Conservation (phyloP, 164 flowering plant genomes). For the Magnolia kwangsiensis region DNA sequence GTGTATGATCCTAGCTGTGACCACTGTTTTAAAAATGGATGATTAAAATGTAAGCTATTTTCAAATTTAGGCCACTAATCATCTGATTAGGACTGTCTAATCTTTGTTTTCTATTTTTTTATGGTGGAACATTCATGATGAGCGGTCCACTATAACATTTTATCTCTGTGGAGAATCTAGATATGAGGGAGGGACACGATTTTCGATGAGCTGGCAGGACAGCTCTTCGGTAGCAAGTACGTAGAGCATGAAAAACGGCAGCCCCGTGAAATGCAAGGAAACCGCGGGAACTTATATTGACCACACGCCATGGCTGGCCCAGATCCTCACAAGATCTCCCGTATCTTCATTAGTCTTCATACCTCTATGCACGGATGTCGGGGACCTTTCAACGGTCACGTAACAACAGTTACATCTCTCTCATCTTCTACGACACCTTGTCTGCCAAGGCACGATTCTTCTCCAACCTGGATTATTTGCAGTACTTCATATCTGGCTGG, state of each 20-base stretch:
- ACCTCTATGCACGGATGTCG: background rate
- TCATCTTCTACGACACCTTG: background rate
- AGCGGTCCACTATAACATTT: too few relatives aligned
- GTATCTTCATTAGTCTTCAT: background rate
- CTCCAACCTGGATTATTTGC: background rate
- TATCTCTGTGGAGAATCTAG: too few relatives aligned
- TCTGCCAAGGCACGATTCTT: background rate
- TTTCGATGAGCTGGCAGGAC: too few relatives aligned
- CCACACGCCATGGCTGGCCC: constrained; percentile 1
- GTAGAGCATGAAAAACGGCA: background rate
- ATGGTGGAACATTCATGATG: too few relatives aligned
- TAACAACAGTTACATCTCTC: background rate
- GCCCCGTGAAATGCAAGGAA: background rate
- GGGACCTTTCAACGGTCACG: background rate
- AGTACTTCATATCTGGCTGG: background rate
- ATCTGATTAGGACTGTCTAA: too few relatives aligned
- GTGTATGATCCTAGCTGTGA: too few relatives aligned
- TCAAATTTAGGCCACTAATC: too few relatives aligned
- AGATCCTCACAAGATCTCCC: constrained; percentile 5
- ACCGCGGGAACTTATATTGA: background rate
- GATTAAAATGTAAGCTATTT: too few relatives aligned
- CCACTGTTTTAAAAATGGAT: too few relatives aligned
- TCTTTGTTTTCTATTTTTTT: too few relatives aligned
- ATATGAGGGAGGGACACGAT: too few relatives aligned
- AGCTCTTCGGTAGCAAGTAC: background rate